Evolutionary conservation across 83 land plant species (phyloP).

Genomic region (Thuja plicata): DNA sequence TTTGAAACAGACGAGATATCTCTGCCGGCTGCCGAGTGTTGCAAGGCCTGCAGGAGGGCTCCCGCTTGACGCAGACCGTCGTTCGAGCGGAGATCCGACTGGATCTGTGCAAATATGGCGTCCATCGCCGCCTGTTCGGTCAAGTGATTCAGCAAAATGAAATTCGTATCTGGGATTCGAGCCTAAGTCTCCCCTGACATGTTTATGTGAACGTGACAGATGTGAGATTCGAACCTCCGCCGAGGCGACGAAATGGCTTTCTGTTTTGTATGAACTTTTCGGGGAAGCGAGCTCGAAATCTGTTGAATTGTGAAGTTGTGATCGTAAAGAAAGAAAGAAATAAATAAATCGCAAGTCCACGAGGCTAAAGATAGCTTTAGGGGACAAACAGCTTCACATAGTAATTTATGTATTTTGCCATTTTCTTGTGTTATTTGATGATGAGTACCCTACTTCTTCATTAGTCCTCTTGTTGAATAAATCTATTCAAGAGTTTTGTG

Average conservation of each 20-base stretch:
- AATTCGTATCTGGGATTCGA: neutral
- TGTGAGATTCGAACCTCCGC: neutral
- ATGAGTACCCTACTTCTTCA: too few species aligned
- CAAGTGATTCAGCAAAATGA: neutral
- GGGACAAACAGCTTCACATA: too few species aligned
- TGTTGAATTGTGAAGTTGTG: neutral
- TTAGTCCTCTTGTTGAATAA: too few species aligned
- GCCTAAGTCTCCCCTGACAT: neutral
- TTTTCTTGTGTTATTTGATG: too few species aligned
- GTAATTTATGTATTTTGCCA: too few species aligned
- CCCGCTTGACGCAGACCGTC: conserved; percentile 91
- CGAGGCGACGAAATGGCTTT: neutral
- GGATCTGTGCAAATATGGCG: conserved; percentile 83
- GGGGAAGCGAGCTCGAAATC: neutral
- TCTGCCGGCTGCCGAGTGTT: conserved; percentile 91
- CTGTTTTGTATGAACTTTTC: neutral
- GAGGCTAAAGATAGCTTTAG: too few species aligned
- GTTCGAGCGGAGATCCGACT: conserved; percentile 89
- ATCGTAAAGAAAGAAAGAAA: too few species aligned
- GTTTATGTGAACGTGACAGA: neutral
- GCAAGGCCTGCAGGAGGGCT: conserved; percentile 89
- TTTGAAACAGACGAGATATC: conserved; percentile 83
- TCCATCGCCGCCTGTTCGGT: conserved; percentile 31
- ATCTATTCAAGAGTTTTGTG: too few species aligned
- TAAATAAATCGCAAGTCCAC: too few species aligned